A percentile compares a stretch with the other conserved stretches of the same genome.
Conservation (phyloP, 129 eudicot genomes). For the Smallanthus sonchifolius region DNA sequence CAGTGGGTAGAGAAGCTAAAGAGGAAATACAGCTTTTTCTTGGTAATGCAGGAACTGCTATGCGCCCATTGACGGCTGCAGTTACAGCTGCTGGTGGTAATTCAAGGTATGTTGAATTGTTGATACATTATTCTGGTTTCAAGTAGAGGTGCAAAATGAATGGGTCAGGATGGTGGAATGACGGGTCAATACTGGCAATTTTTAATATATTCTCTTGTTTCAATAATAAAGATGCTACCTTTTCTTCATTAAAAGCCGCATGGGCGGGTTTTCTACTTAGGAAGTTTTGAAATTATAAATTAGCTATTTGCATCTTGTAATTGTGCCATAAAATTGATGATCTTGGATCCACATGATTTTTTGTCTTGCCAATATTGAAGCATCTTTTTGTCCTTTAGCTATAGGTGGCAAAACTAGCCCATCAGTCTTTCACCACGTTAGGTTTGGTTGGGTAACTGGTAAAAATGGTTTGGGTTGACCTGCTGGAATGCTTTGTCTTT, state of each 20-base stretch:
- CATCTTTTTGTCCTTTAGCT: neutral
- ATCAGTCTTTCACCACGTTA: neutral
- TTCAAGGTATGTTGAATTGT: constrained; percentile 46
- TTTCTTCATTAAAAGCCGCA: neutral
- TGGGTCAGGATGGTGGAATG: neutral
- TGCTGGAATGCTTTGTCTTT: neutral
- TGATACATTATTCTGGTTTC: neutral
- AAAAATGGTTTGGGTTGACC: neutral
- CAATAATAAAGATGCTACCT: neutral
- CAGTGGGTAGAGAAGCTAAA: constrained; percentile 64
- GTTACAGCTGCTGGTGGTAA: constrained; percentile 95
- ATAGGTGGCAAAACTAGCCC: neutral
- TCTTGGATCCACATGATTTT: constrained; percentile 4
- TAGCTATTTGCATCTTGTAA: neutral
- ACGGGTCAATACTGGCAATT: neutral
- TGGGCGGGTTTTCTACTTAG: neutral
- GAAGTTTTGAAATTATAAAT: neutral
- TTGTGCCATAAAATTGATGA: neutral
- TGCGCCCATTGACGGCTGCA: constrained; percentile 98
- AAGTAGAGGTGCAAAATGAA: neutral
- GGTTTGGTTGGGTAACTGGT: neutral
- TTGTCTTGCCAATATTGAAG: neutral
- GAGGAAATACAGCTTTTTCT: constrained; percentile 87
- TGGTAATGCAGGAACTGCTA: constrained; percentile 99
- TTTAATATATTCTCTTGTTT: neutral